Conservation (phyloP, 805 yeast genomes). For the Clavispora santaluciae region DNA sequence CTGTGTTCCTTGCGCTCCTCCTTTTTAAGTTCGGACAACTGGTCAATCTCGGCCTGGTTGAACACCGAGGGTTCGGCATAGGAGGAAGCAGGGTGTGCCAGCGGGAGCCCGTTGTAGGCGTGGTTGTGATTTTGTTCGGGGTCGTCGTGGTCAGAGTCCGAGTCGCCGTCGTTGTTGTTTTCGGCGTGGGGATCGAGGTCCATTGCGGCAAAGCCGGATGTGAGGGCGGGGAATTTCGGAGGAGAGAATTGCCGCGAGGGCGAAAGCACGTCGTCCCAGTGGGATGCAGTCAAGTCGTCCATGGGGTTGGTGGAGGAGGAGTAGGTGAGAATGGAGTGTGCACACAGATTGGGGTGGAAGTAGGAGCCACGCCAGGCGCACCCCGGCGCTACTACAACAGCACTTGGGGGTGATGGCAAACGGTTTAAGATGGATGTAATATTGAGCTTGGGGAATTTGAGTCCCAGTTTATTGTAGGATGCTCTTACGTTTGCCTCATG, state of each 20-base stretch:
- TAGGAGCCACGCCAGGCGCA: background rate
- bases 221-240: background rate
- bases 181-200: constrained; percentile 4
- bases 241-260: constrained; percentile 13
- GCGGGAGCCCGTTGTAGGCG: background rate
- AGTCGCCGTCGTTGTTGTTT: constrained; percentile 14
- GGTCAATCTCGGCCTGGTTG: constrained; percentile 18
- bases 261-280: constrained; percentile 57
- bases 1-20: constrained; percentile 29
- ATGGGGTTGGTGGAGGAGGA: constrained; percentile 15
- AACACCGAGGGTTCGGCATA: background rate
- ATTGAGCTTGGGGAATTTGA: too few species aligned
- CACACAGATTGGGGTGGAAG: background rate
- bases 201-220: constrained; percentile 7
- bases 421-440: too few species aligned
- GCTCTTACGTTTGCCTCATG: too few species aligned
- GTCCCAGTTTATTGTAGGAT: too few species aligned
- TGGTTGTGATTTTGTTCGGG: constrained; percentile 8
- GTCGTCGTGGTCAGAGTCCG: constrained; percentile 6
- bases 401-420: too few species aligned
- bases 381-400: too few species aligned
- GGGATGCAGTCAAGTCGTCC: constrained; percentile 51
- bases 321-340: background rate
- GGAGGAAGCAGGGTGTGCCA: background rate
- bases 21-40: constrained; percentile 27